These are phyloP conservation scores for Pseudognaphalium luteoalbum DNA, from an alignment of 129 eudicot genomes.

Conservation along the genomic window DNA sequence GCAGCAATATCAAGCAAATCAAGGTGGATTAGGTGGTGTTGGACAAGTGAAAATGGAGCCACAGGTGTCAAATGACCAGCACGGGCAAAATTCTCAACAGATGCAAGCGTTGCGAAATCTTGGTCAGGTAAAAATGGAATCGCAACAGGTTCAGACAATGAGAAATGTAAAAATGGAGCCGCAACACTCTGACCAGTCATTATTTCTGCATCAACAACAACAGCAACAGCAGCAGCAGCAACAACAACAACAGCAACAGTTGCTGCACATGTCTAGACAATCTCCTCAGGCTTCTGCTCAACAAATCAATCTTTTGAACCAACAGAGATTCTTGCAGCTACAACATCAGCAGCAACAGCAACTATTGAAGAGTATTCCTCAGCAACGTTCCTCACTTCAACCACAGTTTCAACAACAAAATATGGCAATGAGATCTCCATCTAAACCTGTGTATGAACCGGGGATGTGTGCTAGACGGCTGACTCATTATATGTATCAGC, in stretches of 20 bases:
- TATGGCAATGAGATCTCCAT: slow-evolving; percentile 72
- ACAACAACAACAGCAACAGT: slow-evolving; percentile 74
- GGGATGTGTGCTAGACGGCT: slow-evolving; percentile 95
- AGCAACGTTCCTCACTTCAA: slow-evolving; percentile 71
- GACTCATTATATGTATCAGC: slow-evolving; percentile 98
- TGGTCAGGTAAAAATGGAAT: slow-evolving; percentile 80
- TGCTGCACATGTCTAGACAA: slow-evolving; percentile 89
- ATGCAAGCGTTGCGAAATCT: slow-evolving; percentile 73
- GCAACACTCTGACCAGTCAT: slow-evolving; percentile 73
- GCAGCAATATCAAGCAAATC: slow-evolving; percentile 50
- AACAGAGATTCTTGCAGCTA: slow-evolving; percentile 86
- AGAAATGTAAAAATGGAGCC: slow-evolving; percentile 84
- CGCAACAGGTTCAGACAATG: slow-evolving; percentile 75
- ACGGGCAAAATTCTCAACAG: slow-evolving; percentile 56
- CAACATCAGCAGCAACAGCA: slow-evolving; percentile 93
- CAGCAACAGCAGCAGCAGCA: slow-evolving; percentile 75
- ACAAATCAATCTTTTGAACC: slow-evolving; percentile 73
- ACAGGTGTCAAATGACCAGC: slow-evolving; percentile 57
- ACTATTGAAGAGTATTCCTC: slow-evolving; percentile 77
- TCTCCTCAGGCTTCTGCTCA: slow-evolving; percentile 87
- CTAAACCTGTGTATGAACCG: slow-evolving; percentile 85
- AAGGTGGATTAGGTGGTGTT: slow-evolving; percentile 66
- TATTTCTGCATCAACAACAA: slow-evolving; percentile 69
- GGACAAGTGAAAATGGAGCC: slow-evolving; percentile 88
- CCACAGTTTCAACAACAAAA: slow-evolving; percentile 72